Base-by-base conservation (phyloP, 75 land plant species). In the Sequoiadendron giganteum region DNA sequence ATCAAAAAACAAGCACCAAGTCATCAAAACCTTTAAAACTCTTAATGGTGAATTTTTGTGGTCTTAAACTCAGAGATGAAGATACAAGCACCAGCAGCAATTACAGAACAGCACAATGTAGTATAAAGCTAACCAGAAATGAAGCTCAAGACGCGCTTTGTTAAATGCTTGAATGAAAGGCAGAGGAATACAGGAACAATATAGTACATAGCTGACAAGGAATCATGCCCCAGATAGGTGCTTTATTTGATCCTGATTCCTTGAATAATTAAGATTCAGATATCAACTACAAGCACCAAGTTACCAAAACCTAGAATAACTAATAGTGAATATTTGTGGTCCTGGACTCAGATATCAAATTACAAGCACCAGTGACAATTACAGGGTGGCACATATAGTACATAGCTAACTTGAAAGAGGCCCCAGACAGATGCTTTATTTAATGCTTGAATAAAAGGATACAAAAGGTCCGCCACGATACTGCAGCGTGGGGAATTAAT, bases 231-330 rank as follows among this genome's bases (percentile, higher is more conserved):
- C 47, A 82, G 16, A 82, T 28, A 47, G 11, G 84, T 82, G 52
- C 84, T 82, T 82, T n/a, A 82, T 82, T 82, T 28, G n/a, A 82
- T 82, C 30, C n/a, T n/a, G n/a, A n/a, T n/a, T n/a, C n/a, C 52
- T 82, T 82, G 84, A 47, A 45, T 82, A 82, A 39, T 52, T 52
- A 45, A 45, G 48, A 45, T 45, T 45, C 8, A 52, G 55, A 14
- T 52, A 14, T 52, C 55, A 52, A 14, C 15, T 52, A 52, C 55
- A 52, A 52, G 55, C 55, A 52, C 55, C 55, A 52, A 52, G 55
- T 52, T 52, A 52, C 55, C 55, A 52, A 52, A 52, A 52, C 55
- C 55, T 52, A 13, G 55, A 11, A 52, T 52, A 52, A 36, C 21
- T 25, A 0, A 80, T 9, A 9, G 19, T 80, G 40, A 16, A 19